Evolutionary conservation across 148 eudicot genomes (phyloP).

Genomic region (Bassia scoparia): DNA sequence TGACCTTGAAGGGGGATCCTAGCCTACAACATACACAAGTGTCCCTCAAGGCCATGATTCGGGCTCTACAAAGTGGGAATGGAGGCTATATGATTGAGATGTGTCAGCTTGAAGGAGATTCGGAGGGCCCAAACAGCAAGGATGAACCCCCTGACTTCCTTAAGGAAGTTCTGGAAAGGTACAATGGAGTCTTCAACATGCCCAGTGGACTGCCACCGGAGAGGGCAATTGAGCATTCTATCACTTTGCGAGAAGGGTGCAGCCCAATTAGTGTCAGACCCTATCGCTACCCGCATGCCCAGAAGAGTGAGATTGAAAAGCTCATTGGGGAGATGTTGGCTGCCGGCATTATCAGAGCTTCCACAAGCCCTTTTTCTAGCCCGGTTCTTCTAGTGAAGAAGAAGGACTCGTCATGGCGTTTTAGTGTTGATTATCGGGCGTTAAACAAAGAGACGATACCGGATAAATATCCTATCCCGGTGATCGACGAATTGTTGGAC

Average conservation of each 20-base stretch:
- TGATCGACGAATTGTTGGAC: neutral
- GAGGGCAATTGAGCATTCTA: too few relatives aligned
- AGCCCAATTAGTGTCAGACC: neutral
- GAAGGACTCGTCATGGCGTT: too few relatives aligned
- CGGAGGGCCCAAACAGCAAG: too few relatives aligned
- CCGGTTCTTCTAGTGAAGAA: too few relatives aligned
- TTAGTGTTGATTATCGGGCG: neutral
- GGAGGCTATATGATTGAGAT: neutral
- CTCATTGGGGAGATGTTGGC: neutral
- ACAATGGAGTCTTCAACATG: too few relatives aligned
- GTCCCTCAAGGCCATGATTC: neutral
- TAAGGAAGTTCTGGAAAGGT: neutral
- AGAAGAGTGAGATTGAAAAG: neutral
- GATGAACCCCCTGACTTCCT: neutral
- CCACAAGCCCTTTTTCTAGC: too few relatives aligned
- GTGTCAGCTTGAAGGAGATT: neutral
- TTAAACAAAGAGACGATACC: neutral
- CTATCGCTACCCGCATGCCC: neutral
- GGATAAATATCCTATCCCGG: neutral
- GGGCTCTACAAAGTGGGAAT: neutral
- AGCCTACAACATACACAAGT: neutral
- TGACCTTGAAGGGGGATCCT: neutral
- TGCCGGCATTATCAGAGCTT: neutral
- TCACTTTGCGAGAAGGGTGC: neutral
- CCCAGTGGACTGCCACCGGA: too few relatives aligned